These are phyloP conservation scores for Lathyrus sativus DNA, from an alignment of 306 rosid species.

Conservation along the genomic window DNA sequence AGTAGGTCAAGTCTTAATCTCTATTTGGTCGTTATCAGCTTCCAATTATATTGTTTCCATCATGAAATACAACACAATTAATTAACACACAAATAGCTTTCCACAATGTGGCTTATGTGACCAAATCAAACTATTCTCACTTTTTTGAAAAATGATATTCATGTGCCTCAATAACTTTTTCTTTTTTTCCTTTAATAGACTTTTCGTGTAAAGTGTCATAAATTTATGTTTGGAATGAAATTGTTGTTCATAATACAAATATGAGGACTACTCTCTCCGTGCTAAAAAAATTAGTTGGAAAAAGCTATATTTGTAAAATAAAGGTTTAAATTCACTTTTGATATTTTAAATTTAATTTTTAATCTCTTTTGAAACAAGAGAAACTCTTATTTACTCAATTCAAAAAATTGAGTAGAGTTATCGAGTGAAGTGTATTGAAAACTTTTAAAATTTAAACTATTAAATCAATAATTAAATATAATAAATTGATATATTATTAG, in stretches of 20 bases:
- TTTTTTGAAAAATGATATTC: not conserved
- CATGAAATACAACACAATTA: not conserved
- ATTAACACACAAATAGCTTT: not conserved
- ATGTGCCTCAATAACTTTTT: not conserved
- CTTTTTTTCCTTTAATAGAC: not conserved
- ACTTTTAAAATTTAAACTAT: too few species aligned
- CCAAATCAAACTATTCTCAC: not conserved
- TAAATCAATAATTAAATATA: too few species aligned
- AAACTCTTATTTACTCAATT: too few species aligned
- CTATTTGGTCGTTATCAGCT: not conserved
- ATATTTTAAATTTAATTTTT: too few species aligned
- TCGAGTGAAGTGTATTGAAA: too few species aligned
- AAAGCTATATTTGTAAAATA: too few species aligned
- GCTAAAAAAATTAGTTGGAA: too few species aligned
- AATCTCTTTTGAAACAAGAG: too few species aligned
- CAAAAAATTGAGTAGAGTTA: too few species aligned
- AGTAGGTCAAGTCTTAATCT: not conserved
- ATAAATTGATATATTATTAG: too few species aligned
- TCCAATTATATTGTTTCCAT: not conserved
- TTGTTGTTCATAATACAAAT: not conserved
- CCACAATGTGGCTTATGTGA: not conserved
- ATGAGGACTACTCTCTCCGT: not conserved
- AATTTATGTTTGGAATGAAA: not conserved
- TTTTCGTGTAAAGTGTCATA: not conserved
- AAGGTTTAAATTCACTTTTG: too few species aligned